phyloP scores from a whole-genome alignment of 1,284 basidiomycete genomes.

The Mrakiaceae sp. region DNA sequence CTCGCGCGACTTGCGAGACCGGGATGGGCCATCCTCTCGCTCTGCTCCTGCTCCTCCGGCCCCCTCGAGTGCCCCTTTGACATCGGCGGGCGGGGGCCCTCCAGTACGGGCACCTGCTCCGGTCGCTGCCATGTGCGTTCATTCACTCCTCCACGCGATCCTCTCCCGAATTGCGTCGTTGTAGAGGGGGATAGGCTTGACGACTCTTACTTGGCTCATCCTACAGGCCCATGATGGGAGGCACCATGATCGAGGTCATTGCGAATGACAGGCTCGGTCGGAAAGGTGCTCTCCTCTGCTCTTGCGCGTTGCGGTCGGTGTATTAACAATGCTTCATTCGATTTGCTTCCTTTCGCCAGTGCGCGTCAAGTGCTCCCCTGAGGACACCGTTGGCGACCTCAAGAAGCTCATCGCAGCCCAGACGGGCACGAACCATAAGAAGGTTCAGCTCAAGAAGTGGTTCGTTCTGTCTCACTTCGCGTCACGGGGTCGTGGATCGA shows the following conservation, averaged over 20 bases:
- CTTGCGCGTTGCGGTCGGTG: background rate
- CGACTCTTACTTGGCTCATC: background rate
- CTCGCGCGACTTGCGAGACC: conserved; percentile 15
- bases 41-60: conserved; percentile 1
- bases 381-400: conserved; percentile 92
- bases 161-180: background rate
- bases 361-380: conserved; percentile 81
- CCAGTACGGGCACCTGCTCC: background rate
- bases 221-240: conserved; percentile 19
- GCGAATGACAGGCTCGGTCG: conserved; percentile 93
- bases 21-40: conserved; percentile 3
- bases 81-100: background rate
- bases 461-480: conserved; percentile 31
- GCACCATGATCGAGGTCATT: conserved; percentile 60
- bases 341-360: conserved; percentile 41
- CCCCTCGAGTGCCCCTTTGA: conserved; percentile 2
- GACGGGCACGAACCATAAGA: conserved; percentile 70
- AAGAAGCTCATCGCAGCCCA: conserved; percentile 96
- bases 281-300: conserved; percentile 53
- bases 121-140: background rate
- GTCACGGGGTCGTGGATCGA: no score
- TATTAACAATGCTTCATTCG: background rate
- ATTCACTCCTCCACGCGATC: conserved; percentile 12
- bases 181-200: background rate
- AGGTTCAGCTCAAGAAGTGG: conserved; percentile 98